Base-by-base conservation (phyloP, 108 stramenopile genomes). In the Bacterosira constricta region DNA sequence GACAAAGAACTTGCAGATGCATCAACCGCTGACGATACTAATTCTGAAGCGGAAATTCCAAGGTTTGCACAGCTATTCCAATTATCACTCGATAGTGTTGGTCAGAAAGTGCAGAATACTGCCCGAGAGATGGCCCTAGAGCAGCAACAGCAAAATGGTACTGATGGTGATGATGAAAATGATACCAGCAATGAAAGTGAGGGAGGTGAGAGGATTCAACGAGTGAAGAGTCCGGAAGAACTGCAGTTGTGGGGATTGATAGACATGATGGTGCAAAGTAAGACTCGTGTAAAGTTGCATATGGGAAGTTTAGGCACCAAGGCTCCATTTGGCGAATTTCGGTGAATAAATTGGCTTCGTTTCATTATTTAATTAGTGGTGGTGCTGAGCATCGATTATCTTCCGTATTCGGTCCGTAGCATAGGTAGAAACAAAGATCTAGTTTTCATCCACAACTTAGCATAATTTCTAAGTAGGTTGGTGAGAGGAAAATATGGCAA, bases 221-320 rank as follows among this genome's bases (percentile, higher is more conserved):
- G 36, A 47, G n/a, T 62, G 17, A 79, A 79, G 23, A 79, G 69
- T 73, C 50, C 42, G 18, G 78, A 83, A 58, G 88, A 87, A 50
- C 25, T 75, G n/a, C 90, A 91, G 58, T 69, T 91, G 26, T 91
- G 90, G 90, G 90, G 87, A 11, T 58, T 90, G 60, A 82, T 93
- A 12, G 92, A 93, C 71, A 86, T 93, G 86, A 93, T 93, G 92
- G 85, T 93, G 6, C 92, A 93, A 61, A 77, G 74, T 27, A 93
- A 93, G 45, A 90, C 92, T 12, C 60, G 82, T 9, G 84, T 93
- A 4, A 93, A 93, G 66, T 71, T 84, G 64, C 73, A 80, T n/a
- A 85, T 67, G 75, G 89, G 86, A 11, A 70, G 58, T 31, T 57
- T 89, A 46, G 88, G 88, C 13, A 83, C 63, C 39, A 83, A 86